Base-by-base conservation (phyloP, 345 rosid genomes). In the Excoecaria cochinchinensis region DNA sequence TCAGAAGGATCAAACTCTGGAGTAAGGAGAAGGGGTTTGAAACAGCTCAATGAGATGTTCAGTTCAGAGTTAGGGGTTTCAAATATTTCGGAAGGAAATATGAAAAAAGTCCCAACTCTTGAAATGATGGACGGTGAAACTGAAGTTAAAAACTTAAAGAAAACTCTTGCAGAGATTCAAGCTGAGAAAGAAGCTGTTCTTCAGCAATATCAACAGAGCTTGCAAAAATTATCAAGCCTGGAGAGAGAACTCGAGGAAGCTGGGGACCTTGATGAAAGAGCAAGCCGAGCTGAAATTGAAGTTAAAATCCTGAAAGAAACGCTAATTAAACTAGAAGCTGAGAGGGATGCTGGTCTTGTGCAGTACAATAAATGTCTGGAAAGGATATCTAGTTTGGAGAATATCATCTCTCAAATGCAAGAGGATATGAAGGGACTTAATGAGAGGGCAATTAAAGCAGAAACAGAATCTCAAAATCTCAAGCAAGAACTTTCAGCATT, bases 31-130 rank as follows among this genome's bases (percentile, higher is more conserved):
- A 86, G 74, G 73, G 96, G 95, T 38, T 79, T 95, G 67, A 90
- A 90, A 80, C 93, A 88, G 86, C 86, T 92, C 74, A 84, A 81
- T 53, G 91, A 91, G 36, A 78, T 89, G 81, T 82, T 86, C 25
- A 79, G 78, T 0, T 77, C 86, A 0, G 80, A 75, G 50, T 80
- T 58, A 71, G 78, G 56, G 36, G 67, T 64, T 73, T 75, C 81
- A 70, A 71, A 69, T 64, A 51, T 55, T 77, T 67, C 69, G 3
- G 82, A 79, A 70, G 82, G 79, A 67, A 84, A 59, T 24, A 38
- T 50, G 64, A 79, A 75, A 60, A 79, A 62, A 46, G 64, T 74
- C 69, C 57, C 8, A n/a, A 79, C 62, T 67, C 76, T 73, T 50
- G 85, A 81, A 76, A 16, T 21, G 17, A 51, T 39, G 57, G 74